phyloP scores from a whole-genome alignment of 1,284 basidiomycete genomes.

The Melampsora larici-populina region DNA sequence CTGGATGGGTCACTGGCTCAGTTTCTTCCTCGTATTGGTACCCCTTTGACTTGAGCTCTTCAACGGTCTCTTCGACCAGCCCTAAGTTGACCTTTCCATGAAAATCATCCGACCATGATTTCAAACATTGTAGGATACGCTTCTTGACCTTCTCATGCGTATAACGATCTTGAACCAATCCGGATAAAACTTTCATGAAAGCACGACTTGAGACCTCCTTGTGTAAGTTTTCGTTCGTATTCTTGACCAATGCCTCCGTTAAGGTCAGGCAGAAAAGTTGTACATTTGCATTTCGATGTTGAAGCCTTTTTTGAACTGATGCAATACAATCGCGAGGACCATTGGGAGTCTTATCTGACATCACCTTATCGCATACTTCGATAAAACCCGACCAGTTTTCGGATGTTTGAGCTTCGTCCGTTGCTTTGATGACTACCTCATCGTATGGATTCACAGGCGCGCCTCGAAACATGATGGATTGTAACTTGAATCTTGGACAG shows the following conservation, averaged over 20 bases:
- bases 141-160: slow-evolving; percentile 83
- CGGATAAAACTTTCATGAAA: slow-evolving; percentile 83
- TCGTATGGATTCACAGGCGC: slow-evolving; percentile 74
- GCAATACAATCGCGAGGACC: slow-evolving; percentile 56
- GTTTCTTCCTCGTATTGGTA: slow-evolving; percentile 33
- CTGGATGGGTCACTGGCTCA: slow-evolving; percentile 3
- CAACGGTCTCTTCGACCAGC: slow-evolving; percentile 86
- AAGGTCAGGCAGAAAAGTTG: slow-evolving; percentile 87
- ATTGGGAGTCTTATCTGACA: slow-evolving; percentile 59
- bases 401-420: slow-evolving; percentile 85
- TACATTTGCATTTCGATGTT: slow-evolving; percentile 92
- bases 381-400: slow-evolving; percentile 96
- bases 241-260: slow-evolving; percentile 83
- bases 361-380: slow-evolving; percentile 93
- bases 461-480: slow-evolving; percentile 54
- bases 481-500: slow-evolving; percentile 8
- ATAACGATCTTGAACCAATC: slow-evolving; percentile 80
- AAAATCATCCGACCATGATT: slow-evolving; percentile 81
- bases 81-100: slow-evolving; percentile 66
- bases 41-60: slow-evolving; percentile 75
- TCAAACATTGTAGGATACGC: slow-evolving; percentile 69
- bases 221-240: slow-evolving; percentile 73
- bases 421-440: slow-evolving; percentile 88
- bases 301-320: slow-evolving; percentile 80
- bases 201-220: slow-evolving; percentile 82